phyloP scores from a whole-genome alignment of 202 grass and related monocot genomes.

The Dendrocalamus latiflorus region DNA sequence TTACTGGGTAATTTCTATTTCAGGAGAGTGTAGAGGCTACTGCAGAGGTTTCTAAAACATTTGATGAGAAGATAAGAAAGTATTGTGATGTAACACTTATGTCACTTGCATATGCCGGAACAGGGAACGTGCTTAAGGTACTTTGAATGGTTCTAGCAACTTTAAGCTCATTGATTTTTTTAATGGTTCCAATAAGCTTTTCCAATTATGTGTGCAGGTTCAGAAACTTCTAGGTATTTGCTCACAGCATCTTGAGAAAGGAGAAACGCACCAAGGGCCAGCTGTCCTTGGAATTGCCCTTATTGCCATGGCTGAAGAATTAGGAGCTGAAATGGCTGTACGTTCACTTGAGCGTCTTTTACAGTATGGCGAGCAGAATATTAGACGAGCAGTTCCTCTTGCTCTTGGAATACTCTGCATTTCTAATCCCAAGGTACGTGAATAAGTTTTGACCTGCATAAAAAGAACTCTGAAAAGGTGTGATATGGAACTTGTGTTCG shows the following conservation, averaged over 20 bases:
- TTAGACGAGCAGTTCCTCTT: slow-evolving; percentile 90
- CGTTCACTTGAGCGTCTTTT: slow-evolving; percentile 84
- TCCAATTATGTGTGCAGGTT: slow-evolving; percentile 49
- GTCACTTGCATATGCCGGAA: slow-evolving; percentile 97
- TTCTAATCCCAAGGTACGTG: slow-evolving; percentile 85
- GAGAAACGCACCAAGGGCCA: slow-evolving; percentile 92
- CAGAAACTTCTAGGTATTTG: slow-evolving; percentile 90
- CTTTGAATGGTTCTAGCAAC: neutral
- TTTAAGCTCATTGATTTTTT: neutral
- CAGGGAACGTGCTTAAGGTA: slow-evolving; percentile 98
- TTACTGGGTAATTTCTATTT: slow-evolving; percentile 27
- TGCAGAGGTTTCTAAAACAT: slow-evolving; percentile 90
- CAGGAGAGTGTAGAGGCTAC: no score
- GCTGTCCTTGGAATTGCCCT: slow-evolving; percentile 99
- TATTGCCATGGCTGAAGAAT: slow-evolving; percentile 96
- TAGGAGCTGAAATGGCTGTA: slow-evolving; percentile 89
- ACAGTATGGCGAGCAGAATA: slow-evolving; percentile 98
- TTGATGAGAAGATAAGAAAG: slow-evolving; percentile 98
- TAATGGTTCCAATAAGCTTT: neutral
- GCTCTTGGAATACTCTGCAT: slow-evolving; percentile 93
- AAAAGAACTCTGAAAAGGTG: neutral
- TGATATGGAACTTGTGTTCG: neutral
- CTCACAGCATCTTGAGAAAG: slow-evolving; percentile 92
- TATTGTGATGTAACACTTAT: slow-evolving; percentile 94
- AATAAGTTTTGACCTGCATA: neutral